Percentiles rank a stretch among this genome's conserved stretches.
phyloP scores from a whole-genome alignment of 495 filamentous ascomycete species.

The Chaetomium tenue region DNA sequence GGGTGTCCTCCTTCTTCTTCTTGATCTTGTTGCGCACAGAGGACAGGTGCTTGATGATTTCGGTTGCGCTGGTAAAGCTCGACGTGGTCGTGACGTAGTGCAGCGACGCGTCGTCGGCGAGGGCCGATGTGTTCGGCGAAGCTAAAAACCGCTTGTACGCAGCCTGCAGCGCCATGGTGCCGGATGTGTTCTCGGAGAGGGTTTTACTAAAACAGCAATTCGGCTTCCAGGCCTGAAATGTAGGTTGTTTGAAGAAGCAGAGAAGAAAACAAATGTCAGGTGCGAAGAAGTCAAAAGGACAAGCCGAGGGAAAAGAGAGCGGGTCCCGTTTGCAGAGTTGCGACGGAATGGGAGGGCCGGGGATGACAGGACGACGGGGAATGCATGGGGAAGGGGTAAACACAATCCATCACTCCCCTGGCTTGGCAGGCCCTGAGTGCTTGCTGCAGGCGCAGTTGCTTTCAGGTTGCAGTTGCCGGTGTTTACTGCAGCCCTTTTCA shows the following conservation, averaged over 20 bases:
- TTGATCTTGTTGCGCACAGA: slow-evolving; percentile 65
- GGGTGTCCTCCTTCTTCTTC: slow-evolving; percentile 73
- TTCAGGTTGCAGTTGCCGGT: not conserved
- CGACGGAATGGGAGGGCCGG: slow-evolving; percentile 17
- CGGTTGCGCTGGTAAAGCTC: slow-evolving; percentile 62
- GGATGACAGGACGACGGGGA: slow-evolving; percentile 16
- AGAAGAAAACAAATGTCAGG: slow-evolving; percentile 3
- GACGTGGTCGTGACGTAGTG: slow-evolving; percentile 92
- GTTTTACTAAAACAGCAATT: not conserved
- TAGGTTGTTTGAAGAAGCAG: slow-evolving; percentile 6
- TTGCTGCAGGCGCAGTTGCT: no score
- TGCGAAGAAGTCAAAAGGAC: slow-evolving; percentile 3
- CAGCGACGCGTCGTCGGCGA: slow-evolving; percentile 70
- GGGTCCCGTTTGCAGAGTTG: not conserved
- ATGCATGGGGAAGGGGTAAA: slow-evolving; percentile 30
- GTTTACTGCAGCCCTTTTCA: slow-evolving; percentile 6
- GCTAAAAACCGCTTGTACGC: slow-evolving; percentile 77
- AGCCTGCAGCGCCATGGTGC: slow-evolving; percentile 36
- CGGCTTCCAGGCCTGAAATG: slow-evolving; percentile 1
- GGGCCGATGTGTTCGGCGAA: slow-evolving; percentile 60
- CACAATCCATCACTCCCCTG: slow-evolving; percentile 2
- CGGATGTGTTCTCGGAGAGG: not conserved
- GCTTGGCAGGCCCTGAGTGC: slow-evolving; percentile 14
- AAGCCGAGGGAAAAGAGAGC: slow-evolving; percentile 16
- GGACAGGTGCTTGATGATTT: slow-evolving; percentile 75